Conservation (phyloP, 2,329 filamentous ascomycete genomes). For the Hypoxylon sp. region DNA sequence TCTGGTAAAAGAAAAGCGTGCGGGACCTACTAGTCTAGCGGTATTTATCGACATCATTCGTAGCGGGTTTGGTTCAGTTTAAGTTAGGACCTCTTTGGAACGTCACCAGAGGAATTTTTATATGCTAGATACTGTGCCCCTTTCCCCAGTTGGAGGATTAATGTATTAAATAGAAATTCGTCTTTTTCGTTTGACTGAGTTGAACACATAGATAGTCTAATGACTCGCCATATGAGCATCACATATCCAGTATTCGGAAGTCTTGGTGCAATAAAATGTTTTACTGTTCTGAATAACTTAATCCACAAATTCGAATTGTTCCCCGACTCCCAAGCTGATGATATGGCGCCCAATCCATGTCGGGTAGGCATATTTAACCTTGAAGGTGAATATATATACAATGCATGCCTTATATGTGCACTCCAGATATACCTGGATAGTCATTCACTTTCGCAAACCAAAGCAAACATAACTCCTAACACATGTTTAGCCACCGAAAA, state of each 20-base stretch:
- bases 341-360: constrained; percentile 1
- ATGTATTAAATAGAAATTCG: too few relatives aligned
- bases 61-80: constrained; percentile 17
- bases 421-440: neutral
- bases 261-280: constrained; percentile 3
- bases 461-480: too few relatives aligned
- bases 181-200: too few relatives aligned
- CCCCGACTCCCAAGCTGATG: constrained; percentile 17
- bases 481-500: too few relatives aligned
- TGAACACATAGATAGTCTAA: constrained; percentile 16
- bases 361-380: too few relatives aligned
- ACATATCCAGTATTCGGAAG: constrained; percentile 26
- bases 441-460: too few relatives aligned
- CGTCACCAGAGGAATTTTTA: constrained; percentile 6
- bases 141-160: neutral
- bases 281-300: constrained; percentile 1
- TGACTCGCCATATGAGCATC: constrained; percentile 25
- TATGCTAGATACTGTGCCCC: neutral
- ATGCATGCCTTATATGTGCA: too few relatives aligned
- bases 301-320: constrained; percentile 1
- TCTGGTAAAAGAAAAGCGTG: too few relatives aligned
- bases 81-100: constrained; percentile 10
- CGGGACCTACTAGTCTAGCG: too few relatives aligned
- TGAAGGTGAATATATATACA: constrained; percentile 22
- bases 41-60: constrained; percentile 10